Evolutionary conservation across 1,284 basidiomycete genomes (phyloP).

Genomic region (Fistulina hepatica): DNA sequence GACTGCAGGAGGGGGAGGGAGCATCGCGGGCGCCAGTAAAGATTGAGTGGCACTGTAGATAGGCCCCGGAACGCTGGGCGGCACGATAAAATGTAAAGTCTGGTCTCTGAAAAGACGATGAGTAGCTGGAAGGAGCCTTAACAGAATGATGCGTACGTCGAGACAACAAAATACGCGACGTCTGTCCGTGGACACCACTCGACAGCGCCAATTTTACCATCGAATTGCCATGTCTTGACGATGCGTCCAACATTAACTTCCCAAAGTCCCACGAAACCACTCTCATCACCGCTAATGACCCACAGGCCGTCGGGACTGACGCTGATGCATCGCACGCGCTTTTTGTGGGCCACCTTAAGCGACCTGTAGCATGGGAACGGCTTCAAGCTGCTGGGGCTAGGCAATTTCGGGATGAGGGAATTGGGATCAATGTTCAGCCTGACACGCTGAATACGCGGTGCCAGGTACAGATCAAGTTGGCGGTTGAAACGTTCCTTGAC

Average conservation of each 20-base stretch:
- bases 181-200: constrained; percentile 93
- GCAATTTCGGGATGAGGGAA: constrained; percentile 91
- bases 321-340: constrained; percentile 67
- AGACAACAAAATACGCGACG: constrained; percentile 72
- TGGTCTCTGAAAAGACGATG: constrained; percentile 49
- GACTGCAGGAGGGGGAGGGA: constrained; percentile 45
- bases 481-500: constrained; percentile 93
- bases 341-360: constrained; percentile 63
- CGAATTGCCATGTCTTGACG: constrained; percentile 82
- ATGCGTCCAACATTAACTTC: constrained; percentile 90
- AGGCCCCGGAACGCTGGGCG: constrained; percentile 57
- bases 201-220: constrained; percentile 71
- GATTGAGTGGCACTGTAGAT: constrained; percentile 53
- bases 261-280: constrained; percentile 84
- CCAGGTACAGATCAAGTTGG: constrained; percentile 94
- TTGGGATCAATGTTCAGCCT: constrained; percentile 89
- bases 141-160: constrained; percentile 46
- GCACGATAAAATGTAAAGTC: constrained; percentile 73
- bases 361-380: constrained; percentile 90
- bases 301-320: constrained; percentile 86
- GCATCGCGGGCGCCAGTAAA: constrained; percentile 51
- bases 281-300: constrained; percentile 89
- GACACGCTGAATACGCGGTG: constrained; percentile 81
- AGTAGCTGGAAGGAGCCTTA: constrained; percentile 6
- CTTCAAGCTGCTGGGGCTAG: constrained; percentile 81